Percentiles rank a stretch among this genome's conserved stretches.
Evolutionary conservation across 495 filamentous ascomycete species (phyloP).

Genomic region (Xylaria scruposa): DNA sequence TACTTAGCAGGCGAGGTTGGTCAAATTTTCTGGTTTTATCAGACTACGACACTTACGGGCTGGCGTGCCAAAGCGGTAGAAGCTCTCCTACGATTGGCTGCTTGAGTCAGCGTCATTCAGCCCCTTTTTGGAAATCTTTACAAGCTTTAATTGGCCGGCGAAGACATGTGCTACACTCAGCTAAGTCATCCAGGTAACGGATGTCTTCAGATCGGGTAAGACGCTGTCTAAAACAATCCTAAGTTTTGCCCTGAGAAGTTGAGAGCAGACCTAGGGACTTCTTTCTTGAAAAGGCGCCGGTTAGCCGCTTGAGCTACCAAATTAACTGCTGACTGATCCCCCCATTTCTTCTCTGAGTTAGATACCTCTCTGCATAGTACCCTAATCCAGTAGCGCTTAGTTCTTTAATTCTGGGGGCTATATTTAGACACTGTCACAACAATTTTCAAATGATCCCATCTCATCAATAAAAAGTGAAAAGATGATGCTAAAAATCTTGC

Average conservation of each 20-base stretch:
- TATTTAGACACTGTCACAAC: neutral
- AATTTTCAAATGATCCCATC: neutral
- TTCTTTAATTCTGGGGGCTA: neutral
- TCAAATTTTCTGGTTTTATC: neutral
- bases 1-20: neutral
- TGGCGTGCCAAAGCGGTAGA: neutral
- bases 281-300: neutral
- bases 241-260: too few relatives aligned
- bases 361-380: neutral
- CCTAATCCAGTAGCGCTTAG: neutral
- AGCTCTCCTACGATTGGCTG: constrained; percentile 1
- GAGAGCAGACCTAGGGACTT: too few relatives aligned
- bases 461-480: neutral
- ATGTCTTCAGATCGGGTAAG: neutral
- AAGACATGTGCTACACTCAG: neutral
- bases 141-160: neutral
- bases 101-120: constrained; percentile 3
- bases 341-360: neutral
- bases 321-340: neutral
- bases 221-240: neutral
- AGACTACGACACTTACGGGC: neutral
- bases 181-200: neutral
- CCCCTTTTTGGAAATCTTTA: neutral
- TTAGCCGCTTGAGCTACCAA: neutral
- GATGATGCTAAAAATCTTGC: neutral